Base-by-base conservation (phyloP, 352 stramenopile species). In the Phytophthora rubi region DNA sequence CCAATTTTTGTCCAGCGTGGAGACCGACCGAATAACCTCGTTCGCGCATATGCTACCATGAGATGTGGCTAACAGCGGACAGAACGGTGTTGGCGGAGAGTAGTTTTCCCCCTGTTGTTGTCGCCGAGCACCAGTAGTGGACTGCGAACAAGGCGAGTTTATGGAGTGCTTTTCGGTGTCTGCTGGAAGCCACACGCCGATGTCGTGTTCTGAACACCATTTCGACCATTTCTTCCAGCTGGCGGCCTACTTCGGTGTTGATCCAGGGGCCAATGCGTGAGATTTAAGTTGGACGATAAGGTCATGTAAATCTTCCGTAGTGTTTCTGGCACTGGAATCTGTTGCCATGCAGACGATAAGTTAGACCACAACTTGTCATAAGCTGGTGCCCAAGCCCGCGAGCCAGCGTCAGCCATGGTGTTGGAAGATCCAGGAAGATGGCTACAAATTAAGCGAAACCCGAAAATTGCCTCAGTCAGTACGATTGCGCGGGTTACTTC, bases 51-150 rank as follows among this genome's bases (percentile, higher is more conserved):
- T 73, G 65, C 64, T 64, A 63, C 44, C 65, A 73, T 2, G 26
- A 48, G 21, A 73, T 56, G 4, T 73, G 65, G 58, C 65, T 37
- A 55, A 73, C 32, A 28, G 56, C 59, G 32, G 65, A 57, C 59
- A 68, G 15, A 2, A 70, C 16, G 63, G 63, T 65, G 23, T 8
- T 57, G 0, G 39, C 1, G 15, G 39, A 47, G 16, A 47, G 39
- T 0, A 13, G 39, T 0, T 21, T 21, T 21, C 39, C 39, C 6
- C 0, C 15, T 9, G 39, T 47, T 47, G 2, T 9, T 47, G 39
- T 47, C 6, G 13, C 3, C n/a, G 39, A 47, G 39, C 39, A 47
- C 39, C 39, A 47, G 5, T 47, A 47, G 13, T 47, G 39, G 0
- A 60, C 37, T 1, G 51, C 61, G 37, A 68, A 56, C 16, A 42